Percentiles rank a stretch among this genome's conserved stretches.
These are phyloP conservation scores for Backusella tarrabulga DNA, from an alignment of 192 early-diverging fungal species.

Conservation along the genomic window DNA sequence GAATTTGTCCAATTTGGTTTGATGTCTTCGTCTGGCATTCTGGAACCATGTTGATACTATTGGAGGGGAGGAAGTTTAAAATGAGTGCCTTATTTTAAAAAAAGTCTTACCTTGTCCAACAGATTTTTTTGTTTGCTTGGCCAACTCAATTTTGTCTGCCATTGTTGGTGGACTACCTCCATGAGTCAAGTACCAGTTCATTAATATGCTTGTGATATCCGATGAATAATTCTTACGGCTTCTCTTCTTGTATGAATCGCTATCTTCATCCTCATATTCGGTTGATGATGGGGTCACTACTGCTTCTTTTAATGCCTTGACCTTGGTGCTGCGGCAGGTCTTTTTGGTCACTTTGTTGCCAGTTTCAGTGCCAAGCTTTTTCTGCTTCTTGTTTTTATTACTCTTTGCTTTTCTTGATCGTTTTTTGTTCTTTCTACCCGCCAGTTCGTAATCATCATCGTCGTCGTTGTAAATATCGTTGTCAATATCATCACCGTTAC, in stretches of 20 bases:
- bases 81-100: not conserved
- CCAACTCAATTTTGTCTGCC: not conserved
- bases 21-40: constrained; percentile 3
- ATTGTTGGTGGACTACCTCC: not conserved
- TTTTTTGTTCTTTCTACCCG: not conserved
- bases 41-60: constrained; percentile 18
- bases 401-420: not conserved
- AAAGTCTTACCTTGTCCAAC: not conserved
- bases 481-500: not conserved
- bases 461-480: not conserved
- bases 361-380: not conserved
- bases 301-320: not conserved
- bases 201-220: not conserved
- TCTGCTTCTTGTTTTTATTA: not conserved
- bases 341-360: not conserved
- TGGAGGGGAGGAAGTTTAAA: not conserved
- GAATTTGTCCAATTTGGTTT: not conserved
- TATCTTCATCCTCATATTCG: not conserved
- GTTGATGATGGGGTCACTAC: not conserved
- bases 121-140: not conserved
- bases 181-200: constrained; percentile 2
- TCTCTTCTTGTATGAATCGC: not conserved
- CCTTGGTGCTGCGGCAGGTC: not conserved
- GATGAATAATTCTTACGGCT: not conserved
- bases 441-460: not conserved